These are phyloP conservation scores for Mortierella sp. DNA, from an alignment of 371 early-diverging fungal genomes.

Conservation along the genomic window DNA sequence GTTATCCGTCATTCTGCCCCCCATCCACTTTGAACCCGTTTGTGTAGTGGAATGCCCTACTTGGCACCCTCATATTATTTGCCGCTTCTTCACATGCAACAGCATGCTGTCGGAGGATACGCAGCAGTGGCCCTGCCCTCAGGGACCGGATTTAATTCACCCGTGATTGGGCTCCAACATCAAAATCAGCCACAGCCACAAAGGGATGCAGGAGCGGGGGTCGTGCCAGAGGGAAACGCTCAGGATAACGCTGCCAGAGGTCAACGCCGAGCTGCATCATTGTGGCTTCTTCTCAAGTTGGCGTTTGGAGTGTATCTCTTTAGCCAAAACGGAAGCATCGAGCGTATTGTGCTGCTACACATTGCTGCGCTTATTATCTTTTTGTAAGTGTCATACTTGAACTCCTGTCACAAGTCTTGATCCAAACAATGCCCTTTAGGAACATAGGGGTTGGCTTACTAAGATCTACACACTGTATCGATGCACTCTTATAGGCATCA, in stretches of 20 bases:
- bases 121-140: too few relatives aligned
- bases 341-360: slow-evolving; percentile 45
- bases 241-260: slow-evolving; percentile 38
- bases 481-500: slow-evolving; percentile 28
- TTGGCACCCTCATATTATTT: slow-evolving; percentile 15
- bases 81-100: slow-evolving; percentile 25
- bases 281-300: slow-evolving; percentile 46
- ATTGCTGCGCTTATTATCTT: slow-evolving; percentile 49
- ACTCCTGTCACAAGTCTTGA: neutral
- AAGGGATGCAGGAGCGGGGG: slow-evolving; percentile 21
- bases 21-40: neutral
- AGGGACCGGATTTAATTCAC: neutral
- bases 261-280: slow-evolving; percentile 35
- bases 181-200: slow-evolving; percentile 10
- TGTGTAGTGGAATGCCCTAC: slow-evolving; percentile 27
- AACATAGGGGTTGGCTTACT: neutral
- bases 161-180: neutral
- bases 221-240: slow-evolving; percentile 1
- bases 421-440: neutral
- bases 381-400: slow-evolving; percentile 30
- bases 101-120: neutral
- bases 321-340: slow-evolving; percentile 51
- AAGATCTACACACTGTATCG: neutral
- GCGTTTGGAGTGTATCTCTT: slow-evolving; percentile 55
- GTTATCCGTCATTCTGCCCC: neutral